phyloP scores from a whole-genome alignment of 345 rosid genomes.

The Citrus trifoliata region DNA sequence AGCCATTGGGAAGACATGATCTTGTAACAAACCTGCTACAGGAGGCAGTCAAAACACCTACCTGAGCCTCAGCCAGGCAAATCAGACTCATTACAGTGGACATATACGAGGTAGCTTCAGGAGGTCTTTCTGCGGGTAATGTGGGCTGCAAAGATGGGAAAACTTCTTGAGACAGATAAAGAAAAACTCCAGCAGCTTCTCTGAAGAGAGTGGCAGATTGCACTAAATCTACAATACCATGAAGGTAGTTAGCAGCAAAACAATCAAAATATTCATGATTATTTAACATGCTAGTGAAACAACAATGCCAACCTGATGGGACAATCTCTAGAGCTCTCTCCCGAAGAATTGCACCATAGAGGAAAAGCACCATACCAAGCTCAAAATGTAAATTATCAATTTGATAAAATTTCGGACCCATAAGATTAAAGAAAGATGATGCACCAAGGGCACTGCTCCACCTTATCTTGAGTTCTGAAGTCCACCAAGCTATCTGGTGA shows the following conservation, averaged over 20 bases:
- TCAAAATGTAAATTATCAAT: constrained; percentile 61
- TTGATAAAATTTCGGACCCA: constrained; percentile 55
- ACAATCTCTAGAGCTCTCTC: constrained; percentile 66
- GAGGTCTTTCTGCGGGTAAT: constrained; percentile 46
- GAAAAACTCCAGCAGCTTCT: constrained; percentile 78
- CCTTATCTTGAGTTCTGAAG: constrained; percentile 57
- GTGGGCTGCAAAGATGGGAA: constrained; percentile 44
- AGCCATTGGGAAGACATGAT: neutral
- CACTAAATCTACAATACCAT: constrained; percentile 41
- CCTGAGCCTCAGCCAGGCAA: constrained; percentile 92
- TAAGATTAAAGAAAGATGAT: constrained; percentile 48
- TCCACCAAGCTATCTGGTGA: constrained; percentile 27
- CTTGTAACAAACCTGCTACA: neutral
- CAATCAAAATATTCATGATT: neutral
- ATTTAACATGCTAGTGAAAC: neutral
- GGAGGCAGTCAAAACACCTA: constrained; percentile 17
- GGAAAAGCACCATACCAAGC: constrained; percentile 57
- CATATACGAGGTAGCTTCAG: constrained; percentile 54
- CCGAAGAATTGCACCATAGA: constrained; percentile 56
- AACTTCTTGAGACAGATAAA: constrained; percentile 54
- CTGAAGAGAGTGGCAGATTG: constrained; percentile 58
- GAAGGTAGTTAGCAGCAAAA: neutral
- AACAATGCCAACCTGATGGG: constrained; percentile 41
- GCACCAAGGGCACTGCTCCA: constrained; percentile 64
- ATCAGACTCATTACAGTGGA: constrained; percentile 53